Evolutionary conservation across 768 basidiomycete species (phyloP), one percentile per base, ranked within the genome.

Genomic region (Pulveroboletus ravenelii): DNA sequence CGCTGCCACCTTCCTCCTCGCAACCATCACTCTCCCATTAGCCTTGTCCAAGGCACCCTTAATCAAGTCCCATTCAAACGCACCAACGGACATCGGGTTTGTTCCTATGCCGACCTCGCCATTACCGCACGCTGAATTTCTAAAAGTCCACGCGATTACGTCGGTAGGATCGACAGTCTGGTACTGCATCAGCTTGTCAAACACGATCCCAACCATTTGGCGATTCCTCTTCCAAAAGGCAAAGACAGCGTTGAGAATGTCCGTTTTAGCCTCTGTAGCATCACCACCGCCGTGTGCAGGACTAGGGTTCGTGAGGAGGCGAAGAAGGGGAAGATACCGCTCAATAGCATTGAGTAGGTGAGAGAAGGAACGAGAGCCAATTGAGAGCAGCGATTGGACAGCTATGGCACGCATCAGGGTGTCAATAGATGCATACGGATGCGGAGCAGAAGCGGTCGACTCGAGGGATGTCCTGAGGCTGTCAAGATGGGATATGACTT

Each of bases 101-200:
- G 70, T 45, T 39, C 72, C 74, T 32, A 67, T 69, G 39, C 72
- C 59, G 20, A 70, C 65, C 25, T 66, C 72, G 41, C 73, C 67
- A 23, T 70, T 71, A 9, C 3, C 10, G 1, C 27, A 2, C 18
- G 74, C 74, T 17, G 79, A 78, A 52, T 81, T 77, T 44, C 72
- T 64, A 67, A 97, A 95, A 15, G 86, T 81, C 87, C 89, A 95
- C 4, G 72, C 73, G 47, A 96, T 85, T 9, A 98, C 87, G 57
- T 99, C 94, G 14, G 84, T 82, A 0, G 94, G 92, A 59, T 97
- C 93, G 36, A 98, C 87, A 50, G 98, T 89, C 64, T 96, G 93
- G 70, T 99, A 99, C 65, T 98, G 95, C 83, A 98, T 89, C 47
- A 98, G 74, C 72, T 99, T 99, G 75, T 98, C 96, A 54, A 95